Percentiles rank a stretch among this genome's conserved stretches.
phyloP scores from a whole-genome alignment of 768 basidiomycete species.

The Tricholoma hemisulphureum region DNA sequence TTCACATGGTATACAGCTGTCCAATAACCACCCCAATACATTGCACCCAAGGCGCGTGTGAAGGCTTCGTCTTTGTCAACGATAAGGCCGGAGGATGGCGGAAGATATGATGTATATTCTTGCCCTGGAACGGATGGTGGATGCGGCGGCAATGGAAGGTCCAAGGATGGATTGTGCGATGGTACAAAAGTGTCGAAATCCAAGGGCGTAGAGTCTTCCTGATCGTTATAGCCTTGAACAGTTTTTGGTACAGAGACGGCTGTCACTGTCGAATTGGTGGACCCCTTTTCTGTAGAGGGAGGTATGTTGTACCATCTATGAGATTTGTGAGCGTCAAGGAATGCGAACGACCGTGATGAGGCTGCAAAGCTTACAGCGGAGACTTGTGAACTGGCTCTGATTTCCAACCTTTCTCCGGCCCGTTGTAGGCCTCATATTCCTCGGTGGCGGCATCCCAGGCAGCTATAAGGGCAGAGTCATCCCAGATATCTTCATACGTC shows the following conservation, averaged over 20 bases:
- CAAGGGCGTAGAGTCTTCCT: constrained; percentile 57
- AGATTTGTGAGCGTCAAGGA: neutral
- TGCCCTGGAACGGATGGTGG: constrained; percentile 15
- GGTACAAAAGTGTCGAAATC: constrained; percentile 74
- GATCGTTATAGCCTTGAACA: constrained; percentile 21
- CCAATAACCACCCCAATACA: constrained; percentile 90
- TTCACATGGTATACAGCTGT: constrained; percentile 80
- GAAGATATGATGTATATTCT: constrained; percentile 25
- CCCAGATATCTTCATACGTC: constrained; percentile 79
- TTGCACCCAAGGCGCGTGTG: constrained; percentile 67
- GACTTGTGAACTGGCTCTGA: constrained; percentile 67
- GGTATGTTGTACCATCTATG: constrained; percentile 80
- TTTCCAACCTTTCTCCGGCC: constrained; percentile 72
- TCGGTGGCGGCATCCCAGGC: constrained; percentile 85
- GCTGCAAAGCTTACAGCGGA: constrained; percentile 52
- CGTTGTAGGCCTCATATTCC: constrained; percentile 75
- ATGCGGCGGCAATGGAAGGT: constrained; percentile 21
- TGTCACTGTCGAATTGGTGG: neutral
- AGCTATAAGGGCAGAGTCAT: constrained; percentile 77
- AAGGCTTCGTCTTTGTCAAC: constrained; percentile 76
- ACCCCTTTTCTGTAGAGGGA: constrained; percentile 25
- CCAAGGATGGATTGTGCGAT: constrained; percentile 62
- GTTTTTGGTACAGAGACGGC: neutral
- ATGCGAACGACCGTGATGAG: neutral
- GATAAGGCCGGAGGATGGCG: constrained; percentile 35